Evolutionary conservation across 495 filamentous ascomycete genomes (phyloP), one percentile per base, ranked within the genome.

Genomic region (Apodospora peruviana): DNA sequence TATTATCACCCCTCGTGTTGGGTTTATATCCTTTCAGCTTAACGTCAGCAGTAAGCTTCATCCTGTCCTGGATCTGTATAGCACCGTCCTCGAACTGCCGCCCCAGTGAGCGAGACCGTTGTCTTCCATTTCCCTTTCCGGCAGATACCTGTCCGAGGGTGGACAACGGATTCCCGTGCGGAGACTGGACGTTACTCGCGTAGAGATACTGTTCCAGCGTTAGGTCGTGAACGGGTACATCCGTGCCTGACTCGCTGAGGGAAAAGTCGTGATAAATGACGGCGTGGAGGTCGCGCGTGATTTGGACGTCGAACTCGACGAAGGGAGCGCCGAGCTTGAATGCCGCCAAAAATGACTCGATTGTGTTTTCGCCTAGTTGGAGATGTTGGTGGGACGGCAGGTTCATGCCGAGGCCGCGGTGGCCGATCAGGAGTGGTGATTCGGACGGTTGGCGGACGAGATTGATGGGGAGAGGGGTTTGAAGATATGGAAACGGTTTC

Each of bases 31-130:
- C 62, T 34, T 59, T 65, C 9, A 36, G 48, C 25, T 57, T 58
- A 47, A 59, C 62, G 21, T 70, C 65, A 14, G 58, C 48, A 7
- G 69, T 73, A 34, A 62, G 56, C 24, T 56, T 62, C 53, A 72
- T 61, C n/a, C 69, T 53, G 3, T 67, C 53, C 5, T 29, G 18
- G 5, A 69, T 41, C n/a, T 56, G 45, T 21, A 40, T 8, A 14
- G 51, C 24, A 20, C 46, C 21, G 12, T 24, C 23, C 23, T 49
- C 47, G 27, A 39, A 43, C 85, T 87, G 19, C 74, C 80, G 61
- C 84, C 85, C 71, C 75, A 87, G 8, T 35, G 55, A 55, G 20
- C 55, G 32, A 23, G 52, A 46, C 23, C 51, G 50, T 71, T 58
- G 27, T 48, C 50, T 24, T 7, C 27, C 27, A 32, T 7, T 32